phyloP scores from a whole-genome alignment of 1,139 yeast genomes.

The Blastobotrys proliferans region DNA sequence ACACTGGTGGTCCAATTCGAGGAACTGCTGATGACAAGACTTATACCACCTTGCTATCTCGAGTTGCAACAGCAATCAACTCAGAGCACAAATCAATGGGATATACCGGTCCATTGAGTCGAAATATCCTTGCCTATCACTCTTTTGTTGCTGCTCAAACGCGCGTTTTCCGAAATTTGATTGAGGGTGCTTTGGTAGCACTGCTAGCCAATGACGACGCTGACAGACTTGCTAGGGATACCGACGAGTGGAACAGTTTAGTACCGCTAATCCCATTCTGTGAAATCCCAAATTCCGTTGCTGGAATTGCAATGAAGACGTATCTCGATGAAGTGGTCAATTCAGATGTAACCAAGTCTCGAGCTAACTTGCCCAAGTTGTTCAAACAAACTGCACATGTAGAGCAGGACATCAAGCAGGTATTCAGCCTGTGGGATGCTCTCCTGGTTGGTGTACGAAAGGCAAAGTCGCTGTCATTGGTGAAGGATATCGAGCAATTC shows the following conservation, averaged over 20 bases:
- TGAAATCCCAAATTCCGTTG: constrained; percentile 40
- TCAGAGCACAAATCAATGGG: constrained; percentile 54
- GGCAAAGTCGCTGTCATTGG: constrained; percentile 36
- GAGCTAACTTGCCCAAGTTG: constrained; percentile 20
- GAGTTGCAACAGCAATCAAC: constrained; percentile 55
- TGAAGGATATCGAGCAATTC: constrained; percentile 37
- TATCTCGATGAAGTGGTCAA: constrained; percentile 34
- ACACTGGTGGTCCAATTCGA: constrained; percentile 6
- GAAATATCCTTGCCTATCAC: constrained; percentile 60
- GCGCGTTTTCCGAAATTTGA: constrained; percentile 48
- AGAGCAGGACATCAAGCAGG: constrained; percentile 42
- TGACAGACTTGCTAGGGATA: constrained; percentile 37
- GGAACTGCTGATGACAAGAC: constrained; percentile 27
- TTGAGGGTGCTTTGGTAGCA: constrained; percentile 53
- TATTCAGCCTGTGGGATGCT: constrained; percentile 41
- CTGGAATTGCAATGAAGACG: constrained; percentile 39
- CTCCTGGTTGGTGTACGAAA: constrained; percentile 30
- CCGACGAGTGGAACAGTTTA: constrained; percentile 55
- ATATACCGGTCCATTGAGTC: constrained; percentile 67
- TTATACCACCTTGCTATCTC: constrained; percentile 49
- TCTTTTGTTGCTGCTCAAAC: constrained; percentile 58
- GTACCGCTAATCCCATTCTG: constrained; percentile 61
- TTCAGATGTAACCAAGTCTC: constrained; percentile 20
- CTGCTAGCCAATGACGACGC: constrained; percentile 54
- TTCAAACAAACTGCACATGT: constrained; percentile 35